These are phyloP conservation scores for Paratrypanosoma confusum DNA, from an alignment of 208 protist species.

Conservation along the genomic window DNA sequence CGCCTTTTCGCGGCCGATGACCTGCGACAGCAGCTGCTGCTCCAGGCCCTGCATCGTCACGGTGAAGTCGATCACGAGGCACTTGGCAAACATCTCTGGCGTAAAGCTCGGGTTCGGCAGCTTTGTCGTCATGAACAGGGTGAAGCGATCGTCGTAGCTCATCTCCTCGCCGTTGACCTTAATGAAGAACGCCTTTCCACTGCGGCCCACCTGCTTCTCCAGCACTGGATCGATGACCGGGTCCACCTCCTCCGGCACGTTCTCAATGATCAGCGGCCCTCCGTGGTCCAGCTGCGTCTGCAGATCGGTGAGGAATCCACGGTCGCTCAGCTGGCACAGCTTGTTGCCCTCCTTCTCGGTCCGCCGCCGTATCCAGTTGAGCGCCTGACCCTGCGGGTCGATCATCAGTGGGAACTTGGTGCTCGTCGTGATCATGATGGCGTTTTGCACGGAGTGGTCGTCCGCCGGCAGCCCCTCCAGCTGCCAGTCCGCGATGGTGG, in stretches of 20 bases:
- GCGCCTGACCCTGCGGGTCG: constrained; percentile 97
- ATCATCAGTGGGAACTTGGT: constrained; percentile 96
- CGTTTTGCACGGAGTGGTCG: constrained; percentile 98
- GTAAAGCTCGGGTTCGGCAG: constrained; percentile 97
- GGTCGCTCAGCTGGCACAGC: constrained; percentile 90
- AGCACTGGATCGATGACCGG: constrained; percentile 97
- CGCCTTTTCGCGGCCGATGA: constrained; percentile 95
- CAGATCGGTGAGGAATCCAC: constrained; percentile 87
- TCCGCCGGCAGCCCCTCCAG: constrained; percentile 97
- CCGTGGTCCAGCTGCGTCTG: constrained; percentile 91
- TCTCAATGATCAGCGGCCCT: constrained; percentile 92
- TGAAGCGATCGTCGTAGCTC: constrained; percentile 90
- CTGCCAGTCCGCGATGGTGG: constrained; percentile 96
- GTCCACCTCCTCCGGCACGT: constrained; percentile 96
- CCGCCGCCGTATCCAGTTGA: constrained; percentile 92
- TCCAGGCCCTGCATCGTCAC: constrained; percentile 98
- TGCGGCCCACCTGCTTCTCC: constrained; percentile 90
- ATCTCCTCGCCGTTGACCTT: constrained; percentile 89
- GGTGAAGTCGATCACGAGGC: constrained; percentile 98
- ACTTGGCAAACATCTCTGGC: constrained; percentile 97
- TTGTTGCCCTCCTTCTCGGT: constrained; percentile 72
- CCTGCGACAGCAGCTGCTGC: constrained; percentile 94
- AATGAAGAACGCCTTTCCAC: constrained; percentile 79
- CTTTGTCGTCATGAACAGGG: constrained; percentile 97
- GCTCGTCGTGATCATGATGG: constrained; percentile 97